These are phyloP conservation scores for Basipetospora chlamydospora DNA, from an alignment of 2,329 filamentous ascomycete genomes.

Conservation along the genomic window DNA sequence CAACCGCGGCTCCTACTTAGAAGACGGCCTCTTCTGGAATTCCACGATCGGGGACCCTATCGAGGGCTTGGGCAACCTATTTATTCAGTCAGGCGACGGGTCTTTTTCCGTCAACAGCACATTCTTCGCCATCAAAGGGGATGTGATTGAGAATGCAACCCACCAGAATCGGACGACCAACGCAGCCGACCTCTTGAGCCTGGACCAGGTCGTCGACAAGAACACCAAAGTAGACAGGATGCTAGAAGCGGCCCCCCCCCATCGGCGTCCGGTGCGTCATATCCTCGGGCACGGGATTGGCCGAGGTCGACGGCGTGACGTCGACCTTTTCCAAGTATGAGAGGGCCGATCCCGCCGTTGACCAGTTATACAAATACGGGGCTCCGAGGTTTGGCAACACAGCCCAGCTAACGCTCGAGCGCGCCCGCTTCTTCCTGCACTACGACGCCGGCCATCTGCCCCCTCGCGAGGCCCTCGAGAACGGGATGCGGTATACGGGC, in stretches of 20 bases:
- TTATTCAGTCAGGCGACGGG: slow-evolving; percentile 3
- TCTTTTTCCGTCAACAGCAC: slow-evolving; percentile 1
- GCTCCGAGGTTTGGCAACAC: not conserved
- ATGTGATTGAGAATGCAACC: not conserved
- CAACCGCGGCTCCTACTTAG: not conserved
- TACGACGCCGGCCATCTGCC: not conserved
- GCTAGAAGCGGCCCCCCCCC: not conserved
- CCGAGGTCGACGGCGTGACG: slow-evolving; percentile 2
- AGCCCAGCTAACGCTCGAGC: not conserved
- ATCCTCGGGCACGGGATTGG: slow-evolving; percentile 4
- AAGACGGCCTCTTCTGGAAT: slow-evolving; percentile 2
- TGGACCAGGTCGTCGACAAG: not conserved
- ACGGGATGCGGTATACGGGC: not conserved
- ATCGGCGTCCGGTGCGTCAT: slow-evolving; percentile 7
- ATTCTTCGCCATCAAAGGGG: slow-evolving; percentile 4
- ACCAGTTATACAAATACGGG: not conserved
- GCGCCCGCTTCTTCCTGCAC: slow-evolving; percentile 1
- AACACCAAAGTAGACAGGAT: not conserved
- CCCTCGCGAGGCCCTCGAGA: not conserved
- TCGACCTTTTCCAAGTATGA: slow-evolving; percentile 5
- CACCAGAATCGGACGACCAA: not conserved
- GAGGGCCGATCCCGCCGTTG: not conserved
- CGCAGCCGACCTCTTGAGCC: not conserved
- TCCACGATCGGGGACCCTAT: not conserved
- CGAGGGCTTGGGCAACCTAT: slow-evolving; percentile 3